phyloP scores from a whole-genome alignment of 805 yeast genomes.

The Ogataea paradorogensis region DNA sequence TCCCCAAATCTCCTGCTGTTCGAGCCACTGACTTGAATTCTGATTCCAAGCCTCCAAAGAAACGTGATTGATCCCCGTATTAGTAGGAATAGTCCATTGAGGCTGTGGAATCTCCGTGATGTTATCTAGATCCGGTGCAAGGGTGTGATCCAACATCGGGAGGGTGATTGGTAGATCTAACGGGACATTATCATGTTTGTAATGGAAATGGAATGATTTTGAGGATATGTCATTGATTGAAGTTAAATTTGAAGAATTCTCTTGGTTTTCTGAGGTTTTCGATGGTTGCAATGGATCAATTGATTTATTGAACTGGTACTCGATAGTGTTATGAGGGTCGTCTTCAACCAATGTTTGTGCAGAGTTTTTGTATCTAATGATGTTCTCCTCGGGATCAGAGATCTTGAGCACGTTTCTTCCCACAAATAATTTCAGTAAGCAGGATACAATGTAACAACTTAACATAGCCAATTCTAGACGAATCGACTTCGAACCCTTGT shows the following conservation, averaged over 20 bases:
- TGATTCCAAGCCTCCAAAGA: constrained; percentile 31
- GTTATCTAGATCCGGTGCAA: constrained; percentile 13
- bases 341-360: constrained; percentile 21
- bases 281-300: constrained; percentile 1
- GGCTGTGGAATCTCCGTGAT: constrained; percentile 25
- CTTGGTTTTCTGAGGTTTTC: not conserved
- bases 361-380: constrained; percentile 17
- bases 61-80: constrained; percentile 21
- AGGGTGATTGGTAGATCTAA: not conserved
- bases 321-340: constrained; percentile 4
- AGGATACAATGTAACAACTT: constrained; percentile 7
- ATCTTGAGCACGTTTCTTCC: not conserved
- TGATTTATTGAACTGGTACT: constrained; percentile 6
- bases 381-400: constrained; percentile 3
- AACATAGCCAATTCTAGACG: constrained; percentile 4
- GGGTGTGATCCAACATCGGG: constrained; percentile 3
- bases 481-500: not conserved
- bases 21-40: constrained; percentile 23
- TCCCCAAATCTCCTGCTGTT: constrained; percentile 18
- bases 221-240: not conserved
- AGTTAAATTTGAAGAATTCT: not conserved
- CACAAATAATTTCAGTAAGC: constrained; percentile 4
- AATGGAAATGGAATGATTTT: constrained; percentile 1
- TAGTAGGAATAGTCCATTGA: constrained; percentile 16
- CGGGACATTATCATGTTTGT: not conserved